A percentile compares a stretch with the other conserved stretches of the same genome.
Evolutionary conservation across 2,329 filamentous ascomycete species (phyloP).

Genomic region (Uncinocarpus reesii): DNA sequence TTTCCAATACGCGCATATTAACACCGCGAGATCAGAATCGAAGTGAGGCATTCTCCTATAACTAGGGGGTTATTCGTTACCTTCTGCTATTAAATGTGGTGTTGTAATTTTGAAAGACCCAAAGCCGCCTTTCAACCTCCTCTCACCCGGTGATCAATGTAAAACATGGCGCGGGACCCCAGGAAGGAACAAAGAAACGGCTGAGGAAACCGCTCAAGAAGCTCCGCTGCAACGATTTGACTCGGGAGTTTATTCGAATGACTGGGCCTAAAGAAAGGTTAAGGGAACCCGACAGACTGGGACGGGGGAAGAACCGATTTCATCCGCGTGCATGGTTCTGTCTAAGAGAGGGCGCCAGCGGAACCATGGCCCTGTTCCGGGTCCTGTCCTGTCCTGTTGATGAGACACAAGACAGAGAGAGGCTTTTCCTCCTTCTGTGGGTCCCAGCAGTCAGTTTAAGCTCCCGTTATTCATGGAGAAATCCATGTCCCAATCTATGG

Average conservation of each 20-base stretch:
- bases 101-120: background rate
- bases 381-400: too few species aligned
- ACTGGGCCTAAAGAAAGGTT: background rate
- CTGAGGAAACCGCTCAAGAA: background rate
- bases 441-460: slow-evolving; percentile 1
- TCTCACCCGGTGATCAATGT: background rate
- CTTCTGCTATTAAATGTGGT: too few species aligned
- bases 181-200: slow-evolving; percentile 1
- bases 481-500: background rate
- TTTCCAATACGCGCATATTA: too few species aligned
- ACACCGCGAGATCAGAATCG: too few species aligned
- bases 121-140: too few species aligned
- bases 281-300: slow-evolving; percentile 7
- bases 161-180: background rate
- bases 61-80: too few species aligned
- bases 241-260: background rate
- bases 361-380: background rate
- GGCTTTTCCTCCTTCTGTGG: too few species aligned
- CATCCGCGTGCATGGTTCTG: background rate
- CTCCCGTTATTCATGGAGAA: background rate
- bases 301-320: background rate
- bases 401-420: too few species aligned
- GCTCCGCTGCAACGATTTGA: background rate
- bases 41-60: too few species aligned
- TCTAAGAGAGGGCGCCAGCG: background rate